Evolutionary conservation across 139 green algal species (phyloP), one percentile per base, ranked within the genome.

Genomic region (Chlorella sp.): DNA sequence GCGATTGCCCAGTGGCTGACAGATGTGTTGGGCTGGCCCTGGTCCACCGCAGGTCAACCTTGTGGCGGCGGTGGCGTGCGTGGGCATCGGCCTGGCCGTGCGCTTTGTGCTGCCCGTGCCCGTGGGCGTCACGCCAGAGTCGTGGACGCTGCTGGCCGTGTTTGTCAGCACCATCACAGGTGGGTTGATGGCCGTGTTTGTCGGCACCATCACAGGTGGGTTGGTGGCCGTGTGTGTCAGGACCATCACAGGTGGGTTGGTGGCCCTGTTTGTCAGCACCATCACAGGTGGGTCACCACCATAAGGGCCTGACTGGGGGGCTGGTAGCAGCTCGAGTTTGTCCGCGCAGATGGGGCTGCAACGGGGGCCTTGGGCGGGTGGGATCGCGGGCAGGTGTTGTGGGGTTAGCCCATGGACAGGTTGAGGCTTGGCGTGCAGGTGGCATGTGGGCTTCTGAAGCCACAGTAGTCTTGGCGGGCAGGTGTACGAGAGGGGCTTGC

Each of bases 231-330:
- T 98, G 62, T 99, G 98, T 77, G 73, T 92, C 2, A 88, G 84
- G 24, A 97, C 93, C 31, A 93, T 99, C n/a, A 26, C 72, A 31
- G 72, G 72, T 81, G 62, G 1, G 70, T n/a, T 98, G 68, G 85
- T 99, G 10, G 85, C 89, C 49, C 93, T 98, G 62, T 99, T 99
- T 77, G 73, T 92, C 2, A 88, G 84, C n/a, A 97, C 93, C 31
- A 93, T 99, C n/a, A 26, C 72, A 31, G 72, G 72, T 81, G 62
- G 1, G 70, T n/a, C n/a, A n/a, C n/a, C n/a, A n/a, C n/a, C n/a
- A n/a, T n/a, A n/a, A n/a, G n/a, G n/a, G n/a, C n/a, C n/a, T n/a
- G n/a, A n/a, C n/a, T n/a, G n/a, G n/a, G n/a, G n/a, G n/a, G n/a
- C n/a, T n/a, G n/a, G n/a, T n/a, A n/a, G n/a, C n/a, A n/a, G n/a